Conservation (phyloP, 2,329 filamentous ascomycete genomes). For the Huntiella moniliformis region DNA sequence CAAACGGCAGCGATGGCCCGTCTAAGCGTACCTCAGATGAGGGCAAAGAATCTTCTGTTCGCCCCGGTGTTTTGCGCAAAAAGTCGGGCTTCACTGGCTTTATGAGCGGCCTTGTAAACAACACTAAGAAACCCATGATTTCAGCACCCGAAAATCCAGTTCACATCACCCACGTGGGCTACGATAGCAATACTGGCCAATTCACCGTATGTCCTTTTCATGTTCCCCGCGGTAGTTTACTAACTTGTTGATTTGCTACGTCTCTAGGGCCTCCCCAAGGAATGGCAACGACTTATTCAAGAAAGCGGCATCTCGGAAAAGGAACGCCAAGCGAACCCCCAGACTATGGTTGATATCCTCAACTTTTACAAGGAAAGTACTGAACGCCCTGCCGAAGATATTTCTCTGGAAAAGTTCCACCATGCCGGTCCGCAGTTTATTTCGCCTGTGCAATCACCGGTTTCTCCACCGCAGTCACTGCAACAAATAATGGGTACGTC, state of each 20-base stretch:
- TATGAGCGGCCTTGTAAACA: constrained; percentile 65
- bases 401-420: constrained; percentile 90
- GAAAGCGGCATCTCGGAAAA: constrained; percentile 93
- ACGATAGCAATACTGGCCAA: constrained; percentile 87
- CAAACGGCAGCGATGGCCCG: constrained; percentile 28
- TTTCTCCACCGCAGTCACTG: constrained; percentile 34
- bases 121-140: constrained; percentile 78
- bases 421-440: constrained; percentile 46
- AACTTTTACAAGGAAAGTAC: constrained; percentile 94
- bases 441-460: constrained; percentile 26
- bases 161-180: constrained; percentile 93
- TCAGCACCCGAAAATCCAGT: constrained; percentile 96
- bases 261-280: constrained; percentile 69
- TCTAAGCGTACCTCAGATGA: constrained; percentile 70
- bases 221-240: not conserved
- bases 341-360: constrained; percentile 89
- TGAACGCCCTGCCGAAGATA: constrained; percentile 61
- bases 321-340: constrained; percentile 86
- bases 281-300: constrained; percentile 92
- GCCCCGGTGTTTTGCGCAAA: constrained; percentile 48
- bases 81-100: constrained; percentile 80
- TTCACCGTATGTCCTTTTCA: constrained; percentile 54
- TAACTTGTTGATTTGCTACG: not conserved
- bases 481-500: constrained; percentile 38
- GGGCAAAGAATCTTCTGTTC: constrained; percentile 30